Conservation (phyloP, 371 early-diverging fungal species). For the Mucor plumbeus region DNA sequence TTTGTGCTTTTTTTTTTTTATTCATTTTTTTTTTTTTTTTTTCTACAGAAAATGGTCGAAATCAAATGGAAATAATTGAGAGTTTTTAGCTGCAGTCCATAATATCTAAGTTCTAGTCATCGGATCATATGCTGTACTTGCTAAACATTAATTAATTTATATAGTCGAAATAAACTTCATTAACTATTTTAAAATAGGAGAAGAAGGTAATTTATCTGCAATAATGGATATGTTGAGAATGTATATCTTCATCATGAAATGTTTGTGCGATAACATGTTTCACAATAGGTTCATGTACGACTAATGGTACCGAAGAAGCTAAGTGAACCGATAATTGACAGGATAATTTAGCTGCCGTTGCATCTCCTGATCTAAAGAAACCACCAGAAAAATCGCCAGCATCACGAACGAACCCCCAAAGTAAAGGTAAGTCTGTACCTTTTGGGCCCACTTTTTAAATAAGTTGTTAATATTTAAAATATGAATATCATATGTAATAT, state of each 20-base stretch:
- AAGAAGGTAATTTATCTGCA: conserved; percentile 1
- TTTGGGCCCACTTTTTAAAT: conserved; percentile 21
- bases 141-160: too few species aligned
- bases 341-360: conserved; percentile 37
- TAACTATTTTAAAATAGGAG: background rate
- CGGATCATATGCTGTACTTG: too few species aligned
- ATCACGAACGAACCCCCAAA: conserved; percentile 48
- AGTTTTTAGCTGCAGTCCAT: too few species aligned
- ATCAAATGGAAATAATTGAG: too few species aligned
- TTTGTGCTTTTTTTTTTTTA: too few species aligned
- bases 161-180: too few species aligned
- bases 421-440: conserved; percentile 34
- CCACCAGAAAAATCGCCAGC: conserved; percentile 39
- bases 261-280: conserved; percentile 21
- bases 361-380: conserved; percentile 29
- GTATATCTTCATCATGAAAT: conserved; percentile 12
- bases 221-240: background rate
- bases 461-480: too few species aligned
- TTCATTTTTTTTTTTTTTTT: too few species aligned
- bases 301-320: conserved; percentile 25
- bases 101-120: too few species aligned
- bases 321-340: conserved; percentile 44
- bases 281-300: conserved; percentile 28
- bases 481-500: too few species aligned
- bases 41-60: too few species aligned